Conservation (phyloP, 2,329 filamentous ascomycete genomes). For the Metarhizium robertsii region DNA sequence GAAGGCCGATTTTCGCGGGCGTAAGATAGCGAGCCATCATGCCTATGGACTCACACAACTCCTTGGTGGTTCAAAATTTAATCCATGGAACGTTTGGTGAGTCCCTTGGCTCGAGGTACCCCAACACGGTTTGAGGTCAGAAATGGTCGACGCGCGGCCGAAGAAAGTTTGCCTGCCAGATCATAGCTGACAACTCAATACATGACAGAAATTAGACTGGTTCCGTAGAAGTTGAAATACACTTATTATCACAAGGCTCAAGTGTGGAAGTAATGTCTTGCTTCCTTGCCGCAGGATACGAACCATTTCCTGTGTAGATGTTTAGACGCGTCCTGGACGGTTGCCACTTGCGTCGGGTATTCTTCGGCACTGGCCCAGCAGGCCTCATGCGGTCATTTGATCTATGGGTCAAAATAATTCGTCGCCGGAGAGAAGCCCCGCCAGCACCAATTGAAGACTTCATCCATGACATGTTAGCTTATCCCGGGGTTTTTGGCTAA, state of each 20-base stretch:
- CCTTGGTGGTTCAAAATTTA: neutral
- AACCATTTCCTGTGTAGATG: too few species aligned
- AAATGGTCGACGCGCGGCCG: neutral
- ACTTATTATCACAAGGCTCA: neutral
- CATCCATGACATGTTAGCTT: too few species aligned
- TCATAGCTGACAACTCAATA: neutral
- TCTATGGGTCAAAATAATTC: too few species aligned
- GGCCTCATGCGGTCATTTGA: neutral
- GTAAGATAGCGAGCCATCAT: conserved; percentile 74
- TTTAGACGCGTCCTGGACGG: neutral
- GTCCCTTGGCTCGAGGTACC: neutral
- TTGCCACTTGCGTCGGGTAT: neutral
- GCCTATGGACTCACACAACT: too few species aligned
- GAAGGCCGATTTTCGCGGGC: conserved; percentile 76
- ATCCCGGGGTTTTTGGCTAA: neutral
- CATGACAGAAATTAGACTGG: neutral
- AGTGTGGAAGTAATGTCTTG: neutral
- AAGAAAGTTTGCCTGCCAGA: neutral
- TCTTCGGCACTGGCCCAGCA: conserved; percentile 1
- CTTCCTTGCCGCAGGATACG: neutral
- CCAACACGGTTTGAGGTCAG: neutral
- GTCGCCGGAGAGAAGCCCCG: too few species aligned
- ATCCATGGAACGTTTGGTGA: neutral
- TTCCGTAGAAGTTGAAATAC: neutral
- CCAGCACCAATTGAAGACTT: too few species aligned